Evolutionary conservation across 371 early-diverging fungal species (phyloP).

Genomic region (Cladochytrium tenue): DNA sequence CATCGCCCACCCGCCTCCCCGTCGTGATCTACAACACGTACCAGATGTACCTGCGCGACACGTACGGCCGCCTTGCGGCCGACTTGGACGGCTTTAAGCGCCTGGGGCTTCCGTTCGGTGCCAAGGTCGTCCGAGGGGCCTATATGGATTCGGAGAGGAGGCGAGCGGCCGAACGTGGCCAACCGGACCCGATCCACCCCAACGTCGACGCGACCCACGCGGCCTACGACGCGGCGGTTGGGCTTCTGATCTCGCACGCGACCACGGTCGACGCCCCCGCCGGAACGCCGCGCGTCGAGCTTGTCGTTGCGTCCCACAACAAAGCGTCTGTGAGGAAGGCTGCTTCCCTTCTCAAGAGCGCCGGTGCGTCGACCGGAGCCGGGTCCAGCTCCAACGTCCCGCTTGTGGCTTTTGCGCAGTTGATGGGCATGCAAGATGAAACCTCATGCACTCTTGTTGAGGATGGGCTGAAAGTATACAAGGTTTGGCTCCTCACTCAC

Average conservation of each 20-base stretch:
- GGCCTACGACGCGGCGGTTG: constrained; percentile 79
- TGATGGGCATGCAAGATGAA: constrained; percentile 87
- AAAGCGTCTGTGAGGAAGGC: constrained; percentile 72
- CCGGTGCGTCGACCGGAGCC: neutral
- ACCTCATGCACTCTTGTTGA: constrained; percentile 75
- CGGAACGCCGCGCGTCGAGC: constrained; percentile 28
- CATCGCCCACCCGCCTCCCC: neutral
- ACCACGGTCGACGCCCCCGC: neutral
- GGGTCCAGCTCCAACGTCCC: constrained; percentile 3
- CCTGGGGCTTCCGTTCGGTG: constrained; percentile 76
- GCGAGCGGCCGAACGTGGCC: constrained; percentile 69
- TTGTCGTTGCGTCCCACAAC: constrained; percentile 94
- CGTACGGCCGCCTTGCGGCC: constrained; percentile 62
- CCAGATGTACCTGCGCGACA: constrained; percentile 90
- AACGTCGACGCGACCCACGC: constrained; percentile 81
- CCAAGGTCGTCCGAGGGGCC: constrained; percentile 85
- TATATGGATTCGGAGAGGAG: constrained; percentile 88
- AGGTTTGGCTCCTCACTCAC: too few species aligned
- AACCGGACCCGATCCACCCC: constrained; percentile 81
- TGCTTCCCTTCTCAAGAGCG: neutral
- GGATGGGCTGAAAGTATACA: constrained; percentile 66
- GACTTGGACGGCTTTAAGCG: constrained; percentile 73
- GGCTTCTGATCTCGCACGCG: constrained; percentile 58
- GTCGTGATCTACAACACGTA: constrained; percentile 84
- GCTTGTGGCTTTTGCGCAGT: constrained; percentile 88